Evolutionary conservation across 192 early-diverging fungal genomes (phyloP).

Genomic region (Lobosporangium transversale): DNA sequence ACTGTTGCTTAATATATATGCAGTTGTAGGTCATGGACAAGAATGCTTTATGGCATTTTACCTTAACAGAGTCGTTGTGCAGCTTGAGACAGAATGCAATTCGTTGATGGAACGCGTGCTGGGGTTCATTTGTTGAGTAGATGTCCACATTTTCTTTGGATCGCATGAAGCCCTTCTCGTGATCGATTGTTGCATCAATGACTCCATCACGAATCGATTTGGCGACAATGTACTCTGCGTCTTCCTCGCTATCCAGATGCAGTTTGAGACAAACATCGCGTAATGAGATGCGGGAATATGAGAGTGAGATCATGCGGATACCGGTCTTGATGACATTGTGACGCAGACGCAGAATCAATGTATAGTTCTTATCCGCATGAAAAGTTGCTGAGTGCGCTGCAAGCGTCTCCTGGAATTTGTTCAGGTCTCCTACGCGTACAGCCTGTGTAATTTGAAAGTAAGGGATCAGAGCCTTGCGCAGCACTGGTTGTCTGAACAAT

Average conservation of each 20-base stretch:
- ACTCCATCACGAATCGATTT: slow-evolving; percentile 99
- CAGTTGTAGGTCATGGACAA: background rate
- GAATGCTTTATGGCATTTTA: slow-evolving; percentile 11
- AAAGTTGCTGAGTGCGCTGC: slow-evolving; percentile 80
- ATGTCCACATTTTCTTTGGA: slow-evolving; percentile 94
- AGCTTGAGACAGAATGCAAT: slow-evolving; percentile 95
- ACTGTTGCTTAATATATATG: no score
- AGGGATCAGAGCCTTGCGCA: slow-evolving; percentile 87
- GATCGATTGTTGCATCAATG: slow-evolving; percentile 97
- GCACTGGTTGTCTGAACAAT: slow-evolving; percentile 87
- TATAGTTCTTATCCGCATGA: slow-evolving; percentile 87
- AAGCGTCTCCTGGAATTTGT: slow-evolving; percentile 91
- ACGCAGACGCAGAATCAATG: slow-evolving; percentile 92
- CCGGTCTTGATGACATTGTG: slow-evolving; percentile 99
- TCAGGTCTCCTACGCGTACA: slow-evolving; percentile 94
- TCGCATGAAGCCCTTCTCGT: slow-evolving; percentile 93
- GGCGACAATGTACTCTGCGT: slow-evolving; percentile 98
- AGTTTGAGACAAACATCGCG: slow-evolving; percentile 97
- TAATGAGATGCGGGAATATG: slow-evolving; percentile 96
- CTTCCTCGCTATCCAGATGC: slow-evolving; percentile 97
- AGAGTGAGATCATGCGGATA: slow-evolving; percentile 94
- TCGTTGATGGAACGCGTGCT: slow-evolving; percentile 93
- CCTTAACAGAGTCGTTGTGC: slow-evolving; percentile 97
- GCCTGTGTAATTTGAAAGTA: slow-evolving; percentile 97
- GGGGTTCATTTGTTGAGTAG: slow-evolving; percentile 97